phyloP scores from a whole-genome alignment of 164 flowering plant genomes.

The Pachysandra terminalis region DNA sequence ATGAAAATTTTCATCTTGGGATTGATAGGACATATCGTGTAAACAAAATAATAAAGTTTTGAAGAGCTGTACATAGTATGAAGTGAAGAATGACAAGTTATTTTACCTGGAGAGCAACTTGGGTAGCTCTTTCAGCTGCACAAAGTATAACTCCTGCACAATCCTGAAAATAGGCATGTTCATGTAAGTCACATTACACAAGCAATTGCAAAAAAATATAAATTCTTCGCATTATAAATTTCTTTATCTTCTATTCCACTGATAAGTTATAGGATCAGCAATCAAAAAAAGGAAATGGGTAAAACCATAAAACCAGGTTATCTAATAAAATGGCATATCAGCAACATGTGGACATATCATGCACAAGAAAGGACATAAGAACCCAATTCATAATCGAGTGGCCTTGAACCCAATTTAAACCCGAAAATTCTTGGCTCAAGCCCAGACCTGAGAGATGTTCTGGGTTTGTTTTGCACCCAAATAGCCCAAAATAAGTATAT shows the following conservation, averaged over 20 bases:
- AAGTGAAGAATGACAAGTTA: not conserved
- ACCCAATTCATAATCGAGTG: no score
- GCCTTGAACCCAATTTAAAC: no score
- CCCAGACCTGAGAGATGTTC: no score
- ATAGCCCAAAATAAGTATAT: no score
- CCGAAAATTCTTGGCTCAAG: no score
- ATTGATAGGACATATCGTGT: not conserved
- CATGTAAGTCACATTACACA: not conserved
- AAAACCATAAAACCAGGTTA: no score
- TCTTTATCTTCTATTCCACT: not conserved
- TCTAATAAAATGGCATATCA: no score
- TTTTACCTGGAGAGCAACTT: slow-evolving; percentile 93
- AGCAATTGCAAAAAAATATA: not conserved
- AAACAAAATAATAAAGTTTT: no score
- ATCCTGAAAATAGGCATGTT: slow-evolving; percentile 68
- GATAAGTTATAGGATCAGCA: not conserved
- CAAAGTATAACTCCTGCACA: slow-evolving; percentile 93
- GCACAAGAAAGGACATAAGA: not conserved
- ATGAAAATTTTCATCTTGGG: not conserved
- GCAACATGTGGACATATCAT: no score
- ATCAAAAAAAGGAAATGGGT: not conserved
- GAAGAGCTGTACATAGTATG: not conserved
- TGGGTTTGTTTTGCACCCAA: no score
- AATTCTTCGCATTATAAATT: no score
- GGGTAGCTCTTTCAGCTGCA: slow-evolving; percentile 96